Conservation (phyloP, 2,329 filamentous ascomycete species). For the Neurospora sp. region DNA sequence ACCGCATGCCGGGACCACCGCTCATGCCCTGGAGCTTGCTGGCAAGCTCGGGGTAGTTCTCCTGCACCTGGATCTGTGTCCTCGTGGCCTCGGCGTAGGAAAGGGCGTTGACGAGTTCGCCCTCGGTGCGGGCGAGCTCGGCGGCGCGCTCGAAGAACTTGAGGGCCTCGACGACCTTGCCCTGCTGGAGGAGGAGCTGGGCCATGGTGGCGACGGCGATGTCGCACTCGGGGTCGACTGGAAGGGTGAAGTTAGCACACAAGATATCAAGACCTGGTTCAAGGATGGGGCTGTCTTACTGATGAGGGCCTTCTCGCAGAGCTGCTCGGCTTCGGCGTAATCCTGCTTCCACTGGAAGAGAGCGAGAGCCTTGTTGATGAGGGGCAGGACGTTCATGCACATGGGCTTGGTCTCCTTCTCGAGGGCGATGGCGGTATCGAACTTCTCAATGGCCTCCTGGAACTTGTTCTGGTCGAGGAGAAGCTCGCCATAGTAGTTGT, state of each 20-base stretch:
- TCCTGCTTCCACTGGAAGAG: conserved; percentile 99
- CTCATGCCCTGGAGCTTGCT: conserved; percentile 55
- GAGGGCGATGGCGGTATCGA: conserved; percentile 97
- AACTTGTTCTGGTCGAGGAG: conserved; percentile 95
- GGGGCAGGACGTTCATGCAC: conserved; percentile 91
- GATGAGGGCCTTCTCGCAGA: conserved; percentile 95
- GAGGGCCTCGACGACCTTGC: conserved; percentile 89
- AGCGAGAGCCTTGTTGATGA: conserved; percentile 97
- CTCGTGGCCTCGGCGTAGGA: conserved; percentile 95
- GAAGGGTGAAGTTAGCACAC: conserved; percentile 15
- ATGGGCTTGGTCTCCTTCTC: conserved; percentile 90
- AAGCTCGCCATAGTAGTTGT: conserved; percentile 99
- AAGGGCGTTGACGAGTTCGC: conserved; percentile 90
- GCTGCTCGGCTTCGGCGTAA: conserved; percentile 85
- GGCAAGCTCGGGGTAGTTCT: conserved; percentile 74
- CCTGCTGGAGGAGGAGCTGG: conserved; percentile 91
- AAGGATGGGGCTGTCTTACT: conserved; percentile 50
- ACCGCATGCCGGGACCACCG: conserved; percentile 18
- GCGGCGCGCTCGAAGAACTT: conserved; percentile 96
- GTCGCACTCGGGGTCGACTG: conserved; percentile 97
- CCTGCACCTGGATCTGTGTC: conserved; percentile 86
- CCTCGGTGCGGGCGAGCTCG: conserved; percentile 86
- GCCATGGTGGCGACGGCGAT: conserved; percentile 99
- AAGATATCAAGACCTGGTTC: not conserved
- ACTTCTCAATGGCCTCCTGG: conserved; percentile 92